These are phyloP conservation scores for Rhizopogon vulgaris DNA, from an alignment of 768 basidiomycete genomes.

Conservation along the genomic window DNA sequence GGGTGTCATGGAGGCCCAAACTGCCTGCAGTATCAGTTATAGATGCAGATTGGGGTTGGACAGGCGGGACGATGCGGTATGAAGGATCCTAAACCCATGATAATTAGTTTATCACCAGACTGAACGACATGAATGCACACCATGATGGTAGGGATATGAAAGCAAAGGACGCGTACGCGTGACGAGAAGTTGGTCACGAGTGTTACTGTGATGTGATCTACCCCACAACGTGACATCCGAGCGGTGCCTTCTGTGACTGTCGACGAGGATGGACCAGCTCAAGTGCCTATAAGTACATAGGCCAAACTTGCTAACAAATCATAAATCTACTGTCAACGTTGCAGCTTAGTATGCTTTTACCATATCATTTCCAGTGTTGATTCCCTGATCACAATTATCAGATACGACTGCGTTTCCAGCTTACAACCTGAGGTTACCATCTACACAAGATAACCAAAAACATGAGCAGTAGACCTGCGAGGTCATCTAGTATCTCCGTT, in stretches of 20 bases:
- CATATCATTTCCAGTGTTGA: not conserved
- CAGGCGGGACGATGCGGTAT: conserved; percentile 57
- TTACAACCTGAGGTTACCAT: not conserved
- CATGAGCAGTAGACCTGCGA: conserved; percentile 48
- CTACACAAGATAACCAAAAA: not conserved
- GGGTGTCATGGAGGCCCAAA: conserved; percentile 82
- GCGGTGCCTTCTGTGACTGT: not conserved
- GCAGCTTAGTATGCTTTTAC: not conserved
- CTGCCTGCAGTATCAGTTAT: conserved; percentile 62
- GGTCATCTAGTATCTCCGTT: conserved; percentile 66
- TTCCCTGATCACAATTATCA: not conserved
- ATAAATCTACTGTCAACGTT: not conserved
- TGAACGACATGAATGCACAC: conserved; percentile 4
- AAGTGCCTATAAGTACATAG: conserved; percentile 5
- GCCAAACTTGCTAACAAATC: not conserved
- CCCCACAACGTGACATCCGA: conserved; percentile 13
- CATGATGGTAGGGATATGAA: conserved; percentile 19
- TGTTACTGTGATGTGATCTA: conserved; percentile 20
- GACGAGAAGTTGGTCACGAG: conserved; percentile 5
- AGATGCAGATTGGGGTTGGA: conserved; percentile 52
- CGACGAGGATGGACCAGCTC: conserved; percentile 1
- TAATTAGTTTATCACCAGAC: conserved; percentile 2
- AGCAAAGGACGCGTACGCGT: conserved; percentile 10
- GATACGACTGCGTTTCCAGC: not conserved
- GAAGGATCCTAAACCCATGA: conserved; percentile 35